Conservation (phyloP, 805 yeast species). For the Candida maris region DNA sequence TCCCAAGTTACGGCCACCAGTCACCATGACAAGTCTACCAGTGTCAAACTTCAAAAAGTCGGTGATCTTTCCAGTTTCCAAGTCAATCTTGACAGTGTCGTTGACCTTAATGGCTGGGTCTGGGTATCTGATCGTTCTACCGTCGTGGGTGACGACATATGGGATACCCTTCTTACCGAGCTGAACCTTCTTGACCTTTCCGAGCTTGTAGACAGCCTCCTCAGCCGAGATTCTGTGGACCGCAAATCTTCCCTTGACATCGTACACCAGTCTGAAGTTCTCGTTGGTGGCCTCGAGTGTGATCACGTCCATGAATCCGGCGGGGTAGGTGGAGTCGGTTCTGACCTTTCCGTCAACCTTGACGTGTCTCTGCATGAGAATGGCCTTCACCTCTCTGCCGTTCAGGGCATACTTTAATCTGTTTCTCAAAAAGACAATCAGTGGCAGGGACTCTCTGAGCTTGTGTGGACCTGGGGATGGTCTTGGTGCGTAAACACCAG, state of each 20-base stretch:
- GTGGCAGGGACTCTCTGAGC: constrained; percentile 96
- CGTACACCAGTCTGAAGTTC: constrained; percentile 98
- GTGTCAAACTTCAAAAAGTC: constrained; percentile 89
- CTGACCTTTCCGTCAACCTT: constrained; percentile 99
- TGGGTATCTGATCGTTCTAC: constrained; percentile 99
- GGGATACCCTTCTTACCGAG: constrained; percentile 98
- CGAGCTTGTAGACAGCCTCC: constrained; percentile 98
- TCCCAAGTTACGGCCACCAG: constrained; percentile 99
- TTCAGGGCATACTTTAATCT: constrained; percentile 97
- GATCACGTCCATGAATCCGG: constrained; percentile 99
- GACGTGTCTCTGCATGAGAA: constrained; percentile 96
- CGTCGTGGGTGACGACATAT: constrained; percentile 98
- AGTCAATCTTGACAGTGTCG: constrained; percentile 96
- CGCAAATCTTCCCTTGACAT: constrained; percentile 98
- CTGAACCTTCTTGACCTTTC: constrained; percentile 96
- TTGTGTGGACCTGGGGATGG: constrained; percentile 99
- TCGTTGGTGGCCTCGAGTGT: constrained; percentile 97
- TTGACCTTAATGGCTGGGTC: constrained; percentile 95
- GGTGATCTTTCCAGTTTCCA: constrained; percentile 91
- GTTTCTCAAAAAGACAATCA: constrained; percentile 95
- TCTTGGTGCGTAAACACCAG: constrained; percentile 99
- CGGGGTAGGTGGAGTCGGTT: constrained; percentile 98
- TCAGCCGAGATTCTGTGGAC: constrained; percentile 99
- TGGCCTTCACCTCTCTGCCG: constrained; percentile 98
- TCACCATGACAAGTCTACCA: constrained; percentile 87